A percentile compares a stretch with the other conserved stretches of the same genome.
Evolutionary conservation across 176 grass and related monocot species (phyloP).

Genomic region (Hordeum marinum): DNA sequence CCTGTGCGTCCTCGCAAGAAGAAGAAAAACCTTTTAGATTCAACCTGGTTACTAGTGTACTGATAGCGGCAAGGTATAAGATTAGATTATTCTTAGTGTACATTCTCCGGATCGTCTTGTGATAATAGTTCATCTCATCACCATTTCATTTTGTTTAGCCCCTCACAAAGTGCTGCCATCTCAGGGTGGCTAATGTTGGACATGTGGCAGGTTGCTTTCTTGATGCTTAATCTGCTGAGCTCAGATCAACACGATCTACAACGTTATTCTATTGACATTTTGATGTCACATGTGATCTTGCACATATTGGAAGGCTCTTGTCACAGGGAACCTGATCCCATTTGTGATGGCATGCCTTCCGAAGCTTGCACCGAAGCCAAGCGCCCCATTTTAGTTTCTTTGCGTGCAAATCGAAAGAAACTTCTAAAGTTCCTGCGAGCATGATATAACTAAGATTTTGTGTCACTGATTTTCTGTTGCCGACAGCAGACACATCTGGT

Average conservation of each 20-base stretch:
- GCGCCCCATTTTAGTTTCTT: not conserved
- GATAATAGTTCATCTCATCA: slow-evolving; percentile 40
- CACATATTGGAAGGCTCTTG: not conserved
- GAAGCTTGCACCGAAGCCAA: not conserved
- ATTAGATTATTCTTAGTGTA: slow-evolving; percentile 75
- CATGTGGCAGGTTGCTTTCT: not conserved
- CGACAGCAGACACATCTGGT: not conserved
- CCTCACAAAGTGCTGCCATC: not conserved
- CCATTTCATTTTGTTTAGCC: slow-evolving; percentile 19
- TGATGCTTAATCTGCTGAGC: not conserved
- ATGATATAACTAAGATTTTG: not conserved
- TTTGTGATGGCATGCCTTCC: not conserved
- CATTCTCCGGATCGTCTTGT: slow-evolving; percentile 47
- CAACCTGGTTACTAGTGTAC: slow-evolving; percentile 48
- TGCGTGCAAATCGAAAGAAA: not conserved
- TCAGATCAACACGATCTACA: not conserved
- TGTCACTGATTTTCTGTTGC: not conserved
- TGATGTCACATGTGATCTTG: not conserved
- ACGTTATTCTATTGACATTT: not conserved
- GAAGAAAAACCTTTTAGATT: slow-evolving; percentile 34
- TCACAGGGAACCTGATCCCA: not conserved
- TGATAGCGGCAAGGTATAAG: slow-evolving; percentile 54
- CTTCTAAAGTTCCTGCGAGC: not conserved
- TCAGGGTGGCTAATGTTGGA: not conserved
- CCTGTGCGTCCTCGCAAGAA: slow-evolving; percentile 22